Conservation (phyloP, 441 rosid species). For the Brassica balearica region DNA sequence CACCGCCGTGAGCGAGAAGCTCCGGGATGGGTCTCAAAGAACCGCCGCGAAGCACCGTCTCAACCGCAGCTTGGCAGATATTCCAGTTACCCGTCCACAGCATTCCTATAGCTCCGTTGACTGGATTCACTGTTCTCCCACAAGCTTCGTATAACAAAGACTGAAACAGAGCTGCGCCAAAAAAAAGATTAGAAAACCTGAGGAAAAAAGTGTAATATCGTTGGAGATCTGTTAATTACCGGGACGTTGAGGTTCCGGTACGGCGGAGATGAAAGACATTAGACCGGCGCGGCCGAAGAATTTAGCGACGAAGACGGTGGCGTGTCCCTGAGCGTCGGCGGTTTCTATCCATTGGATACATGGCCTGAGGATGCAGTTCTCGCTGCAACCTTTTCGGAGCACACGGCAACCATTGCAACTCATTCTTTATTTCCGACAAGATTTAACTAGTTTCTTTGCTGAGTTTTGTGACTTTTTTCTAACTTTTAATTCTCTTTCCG, state of each 20-base stretch:
- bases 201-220: neutral
- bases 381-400: slow-evolving; percentile 73
- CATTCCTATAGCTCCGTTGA: slow-evolving; percentile 70
- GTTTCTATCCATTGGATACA: slow-evolving; percentile 65
- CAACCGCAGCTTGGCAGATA: slow-evolving; percentile 66
- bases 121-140: slow-evolving; percentile 74
- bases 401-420: slow-evolving; percentile 80
- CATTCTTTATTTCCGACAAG: slow-evolving; percentile 39
- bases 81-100: slow-evolving; percentile 70
- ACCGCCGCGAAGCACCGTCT: slow-evolving; percentile 66
- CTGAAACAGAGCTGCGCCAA: slow-evolving; percentile 57
- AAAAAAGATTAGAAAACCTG: neutral
- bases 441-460: neutral
- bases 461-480: neutral
- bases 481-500: neutral
- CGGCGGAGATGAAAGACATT: slow-evolving; percentile 72
- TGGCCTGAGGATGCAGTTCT: slow-evolving; percentile 64
- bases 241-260: slow-evolving; percentile 65
- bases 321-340: slow-evolving; percentile 72
- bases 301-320: slow-evolving; percentile 71
- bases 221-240: slow-evolving; percentile 44
- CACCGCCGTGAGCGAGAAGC: slow-evolving; percentile 41
- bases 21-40: slow-evolving; percentile 64
- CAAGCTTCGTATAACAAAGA: slow-evolving; percentile 68
- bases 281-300: slow-evolving; percentile 74